These are phyloP conservation scores for Chlamydomonas schloesseri DNA, from an alignment of 139 green algal species.

Conservation along the genomic window DNA sequence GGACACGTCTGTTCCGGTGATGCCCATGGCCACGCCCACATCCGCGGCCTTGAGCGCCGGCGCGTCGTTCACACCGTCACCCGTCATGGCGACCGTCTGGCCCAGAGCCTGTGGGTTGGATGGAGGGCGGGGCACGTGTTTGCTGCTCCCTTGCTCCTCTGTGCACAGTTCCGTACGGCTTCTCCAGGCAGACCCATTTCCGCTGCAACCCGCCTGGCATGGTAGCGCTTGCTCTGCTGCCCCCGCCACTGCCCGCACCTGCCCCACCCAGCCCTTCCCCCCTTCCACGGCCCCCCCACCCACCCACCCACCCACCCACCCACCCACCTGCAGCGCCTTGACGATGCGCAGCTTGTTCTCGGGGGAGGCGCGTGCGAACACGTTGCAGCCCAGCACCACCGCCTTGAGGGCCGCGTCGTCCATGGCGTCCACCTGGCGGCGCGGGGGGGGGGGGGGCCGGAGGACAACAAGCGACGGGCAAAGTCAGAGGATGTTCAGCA, in stretches of 20 bases:
- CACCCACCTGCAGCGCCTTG: conserved; percentile 44
- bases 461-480: too few relatives aligned
- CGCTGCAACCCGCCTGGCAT: too few relatives aligned
- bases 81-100: background rate
- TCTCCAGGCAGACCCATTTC: too few relatives aligned
- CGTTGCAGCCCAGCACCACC: conserved; percentile 57
- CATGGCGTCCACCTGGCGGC: conserved; percentile 53
- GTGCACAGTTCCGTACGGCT: too few relatives aligned
- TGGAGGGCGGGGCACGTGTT: too few relatives aligned
- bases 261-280: too few relatives aligned
- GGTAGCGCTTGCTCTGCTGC: too few relatives aligned
- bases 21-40: conserved; percentile 95
- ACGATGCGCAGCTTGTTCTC: conserved; percentile 79
- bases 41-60: conserved; percentile 84
- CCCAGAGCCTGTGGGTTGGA: conserved; percentile 66
- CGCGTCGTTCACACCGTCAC: conserved; percentile 69
- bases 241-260: too few relatives aligned
- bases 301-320: background rate
- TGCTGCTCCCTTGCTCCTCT: too few relatives aligned
- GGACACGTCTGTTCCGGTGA: conserved; percentile 58
- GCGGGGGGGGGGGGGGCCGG: too few relatives aligned
- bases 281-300: too few relatives aligned
- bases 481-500: too few relatives aligned
- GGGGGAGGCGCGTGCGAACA: conserved; percentile 74
- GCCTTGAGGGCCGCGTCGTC: conserved; percentile 58